Evolutionary conservation across 164 flowering plant species (phyloP).

Genomic region (Vitis labrusca): DNA sequence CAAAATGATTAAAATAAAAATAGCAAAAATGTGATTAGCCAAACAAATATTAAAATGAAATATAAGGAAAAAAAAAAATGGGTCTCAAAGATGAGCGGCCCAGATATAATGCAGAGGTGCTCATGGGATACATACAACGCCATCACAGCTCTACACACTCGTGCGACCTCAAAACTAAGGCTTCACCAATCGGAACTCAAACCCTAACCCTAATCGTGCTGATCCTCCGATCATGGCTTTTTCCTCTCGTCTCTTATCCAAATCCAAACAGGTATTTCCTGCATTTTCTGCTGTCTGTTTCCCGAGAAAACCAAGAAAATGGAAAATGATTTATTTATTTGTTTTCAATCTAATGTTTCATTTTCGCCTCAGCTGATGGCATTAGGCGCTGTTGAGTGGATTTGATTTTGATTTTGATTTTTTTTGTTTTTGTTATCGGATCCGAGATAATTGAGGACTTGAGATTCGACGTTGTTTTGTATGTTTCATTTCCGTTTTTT

Average conservation of each 20-base stretch:
- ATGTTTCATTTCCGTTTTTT: too few species aligned
- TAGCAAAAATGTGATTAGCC: too few species aligned
- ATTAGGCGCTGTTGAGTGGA: neutral
- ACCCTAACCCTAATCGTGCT: slow-evolving; percentile 9
- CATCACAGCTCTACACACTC: neutral
- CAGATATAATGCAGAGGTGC: neutral
- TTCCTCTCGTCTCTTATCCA: slow-evolving; percentile 43
- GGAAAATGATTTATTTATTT: neutral
- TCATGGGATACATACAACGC: too few species aligned
- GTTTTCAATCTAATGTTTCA: neutral
- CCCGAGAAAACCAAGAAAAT: neutral
- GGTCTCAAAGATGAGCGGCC: neutral
- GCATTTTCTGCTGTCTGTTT: neutral
- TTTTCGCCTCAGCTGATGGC: neutral
- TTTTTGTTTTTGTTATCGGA: too few species aligned
- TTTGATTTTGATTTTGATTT: too few species aligned
- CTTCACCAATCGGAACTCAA: neutral
- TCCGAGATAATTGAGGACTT: too few species aligned
- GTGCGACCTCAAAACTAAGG: neutral
- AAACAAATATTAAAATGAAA: too few species aligned
- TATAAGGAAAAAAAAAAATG: too few species aligned
- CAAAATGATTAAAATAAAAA: too few species aligned
- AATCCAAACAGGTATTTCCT: slow-evolving; percentile 43
- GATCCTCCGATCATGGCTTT: slow-evolving; percentile 41
- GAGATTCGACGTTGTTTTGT: too few species aligned